phyloP scores from a whole-genome alignment of 306 rosid species.

The Canavalia gladiata region DNA sequence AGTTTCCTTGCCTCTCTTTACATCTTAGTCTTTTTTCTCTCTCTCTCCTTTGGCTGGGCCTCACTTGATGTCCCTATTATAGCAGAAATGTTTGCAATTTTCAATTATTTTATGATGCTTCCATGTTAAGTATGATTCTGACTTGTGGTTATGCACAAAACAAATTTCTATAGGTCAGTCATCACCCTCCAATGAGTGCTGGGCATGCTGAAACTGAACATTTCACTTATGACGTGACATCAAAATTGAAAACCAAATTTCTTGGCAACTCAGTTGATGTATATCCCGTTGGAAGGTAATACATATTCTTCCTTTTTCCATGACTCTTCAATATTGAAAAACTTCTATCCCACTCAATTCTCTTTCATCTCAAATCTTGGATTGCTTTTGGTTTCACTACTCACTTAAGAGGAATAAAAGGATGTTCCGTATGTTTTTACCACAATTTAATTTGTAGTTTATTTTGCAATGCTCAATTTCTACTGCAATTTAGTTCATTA shows the following conservation, averaged over 20 bases:
- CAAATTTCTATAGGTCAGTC: slow-evolving; percentile 77
- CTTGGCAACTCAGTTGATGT: slow-evolving; percentile 88
- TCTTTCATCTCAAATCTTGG: slow-evolving; percentile 12
- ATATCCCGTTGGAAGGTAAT: slow-evolving; percentile 95
- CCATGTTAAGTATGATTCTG: slow-evolving; percentile 27
- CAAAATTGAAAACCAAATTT: slow-evolving; percentile 95
- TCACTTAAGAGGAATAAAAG: neutral
- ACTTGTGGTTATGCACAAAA: slow-evolving; percentile 37
- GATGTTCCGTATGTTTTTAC: slow-evolving; percentile 15
- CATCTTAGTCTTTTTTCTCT: neutral
- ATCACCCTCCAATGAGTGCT: slow-evolving; percentile 99
- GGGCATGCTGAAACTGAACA: slow-evolving; percentile 97
- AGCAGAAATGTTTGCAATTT: slow-evolving; percentile 32
- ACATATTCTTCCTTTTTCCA: slow-evolving; percentile 21
- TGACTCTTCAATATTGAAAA: slow-evolving; percentile 11
- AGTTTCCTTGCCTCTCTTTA: neutral
- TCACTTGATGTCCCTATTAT: neutral
- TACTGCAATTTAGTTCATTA: neutral
- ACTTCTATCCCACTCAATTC: neutral
- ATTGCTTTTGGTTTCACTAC: neutral
- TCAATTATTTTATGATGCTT: slow-evolving; percentile 16
- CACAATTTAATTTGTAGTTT: slow-evolving; percentile 22
- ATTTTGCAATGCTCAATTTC: slow-evolving; percentile 1
- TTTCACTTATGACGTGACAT: slow-evolving; percentile 85
- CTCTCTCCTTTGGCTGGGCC: neutral